Evolutionary conservation across 2,329 filamentous ascomycete species (phyloP).

Genomic region (Teratosphaeriaceae sp.): DNA sequence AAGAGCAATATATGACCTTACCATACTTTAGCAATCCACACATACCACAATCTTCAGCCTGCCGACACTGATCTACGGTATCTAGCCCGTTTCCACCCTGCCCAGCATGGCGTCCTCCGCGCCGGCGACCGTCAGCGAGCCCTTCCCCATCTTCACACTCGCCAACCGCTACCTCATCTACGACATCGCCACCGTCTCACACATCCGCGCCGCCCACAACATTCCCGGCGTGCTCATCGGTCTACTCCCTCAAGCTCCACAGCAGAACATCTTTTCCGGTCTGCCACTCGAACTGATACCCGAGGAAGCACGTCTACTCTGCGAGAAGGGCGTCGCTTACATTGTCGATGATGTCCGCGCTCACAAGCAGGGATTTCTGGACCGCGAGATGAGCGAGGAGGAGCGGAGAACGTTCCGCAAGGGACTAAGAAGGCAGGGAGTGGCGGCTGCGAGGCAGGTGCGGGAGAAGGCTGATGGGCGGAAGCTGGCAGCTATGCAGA

Average conservation of each 20-base stretch:
- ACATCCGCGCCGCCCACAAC: slow-evolving; percentile 71
- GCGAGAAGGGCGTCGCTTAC: slow-evolving; percentile 69
- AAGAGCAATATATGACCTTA: slow-evolving; percentile 38
- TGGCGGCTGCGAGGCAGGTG: slow-evolving; percentile 42
- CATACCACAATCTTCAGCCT: too few relatives aligned
- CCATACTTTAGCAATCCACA: too few relatives aligned
- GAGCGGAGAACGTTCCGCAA: slow-evolving; percentile 57
- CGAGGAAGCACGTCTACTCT: slow-evolving; percentile 77
- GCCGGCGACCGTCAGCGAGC: slow-evolving; percentile 40
- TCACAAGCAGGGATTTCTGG: slow-evolving; percentile 59
- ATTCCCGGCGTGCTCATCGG: slow-evolving; percentile 83
- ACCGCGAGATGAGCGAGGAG: slow-evolving; percentile 42
- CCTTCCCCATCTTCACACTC: slow-evolving; percentile 74
- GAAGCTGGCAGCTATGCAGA: slow-evolving; percentile 45
- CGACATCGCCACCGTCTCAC: slow-evolving; percentile 71
- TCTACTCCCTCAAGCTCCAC: slow-evolving; percentile 82
- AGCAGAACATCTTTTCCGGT: slow-evolving; percentile 90
- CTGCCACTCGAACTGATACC: slow-evolving; percentile 83
- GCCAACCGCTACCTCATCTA: slow-evolving; percentile 82
- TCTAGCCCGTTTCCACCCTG: not conserved
- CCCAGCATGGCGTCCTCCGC: slow-evolving; percentile 12
- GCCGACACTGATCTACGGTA: not conserved
- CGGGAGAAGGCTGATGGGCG: slow-evolving; percentile 43
- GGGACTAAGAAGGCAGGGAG: slow-evolving; percentile 49
- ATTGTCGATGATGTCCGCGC: slow-evolving; percentile 71